Conservation (phyloP, 352 stramenopile genomes). For the Aphanomyces stellatus region DNA sequence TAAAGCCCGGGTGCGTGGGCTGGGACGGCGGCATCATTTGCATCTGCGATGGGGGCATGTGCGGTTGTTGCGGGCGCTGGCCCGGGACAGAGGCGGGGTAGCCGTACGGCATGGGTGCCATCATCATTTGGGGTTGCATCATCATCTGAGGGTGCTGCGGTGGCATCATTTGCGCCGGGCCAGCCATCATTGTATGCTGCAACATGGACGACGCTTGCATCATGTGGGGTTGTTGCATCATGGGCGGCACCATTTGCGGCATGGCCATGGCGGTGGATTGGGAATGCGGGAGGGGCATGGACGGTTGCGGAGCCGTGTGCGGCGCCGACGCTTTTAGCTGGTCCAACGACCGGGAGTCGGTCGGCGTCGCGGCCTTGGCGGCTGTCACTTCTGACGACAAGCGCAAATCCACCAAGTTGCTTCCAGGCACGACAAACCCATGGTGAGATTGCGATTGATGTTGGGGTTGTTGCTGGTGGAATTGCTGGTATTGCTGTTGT, state of each 20-base stretch:
- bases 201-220: too few relatives aligned
- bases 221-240: conserved; percentile 9
- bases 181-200: too few relatives aligned
- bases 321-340: background rate
- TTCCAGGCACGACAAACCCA: conserved; percentile 15
- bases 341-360: conserved; percentile 13
- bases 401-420: conserved; percentile 15
- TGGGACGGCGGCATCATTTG: background rate
- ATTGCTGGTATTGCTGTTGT: background rate
- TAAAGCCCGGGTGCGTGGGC: background rate
- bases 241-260: background rate
- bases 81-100: too few relatives aligned
- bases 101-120: too few relatives aligned
- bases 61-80: too few relatives aligned
- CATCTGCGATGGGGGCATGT: background rate
- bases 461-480: background rate
- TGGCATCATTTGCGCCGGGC: background rate
- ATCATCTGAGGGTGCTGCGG: background rate
- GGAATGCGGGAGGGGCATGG: conserved; percentile 3
- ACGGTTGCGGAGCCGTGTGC: background rate
- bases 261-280: background rate
- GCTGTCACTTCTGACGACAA: conserved; percentile 10
- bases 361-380: background rate
- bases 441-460: background rate
- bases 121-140: too few relatives aligned